phyloP scores from a whole-genome alignment of 176 grass and related monocot species.

The Hordeum marinum region DNA sequence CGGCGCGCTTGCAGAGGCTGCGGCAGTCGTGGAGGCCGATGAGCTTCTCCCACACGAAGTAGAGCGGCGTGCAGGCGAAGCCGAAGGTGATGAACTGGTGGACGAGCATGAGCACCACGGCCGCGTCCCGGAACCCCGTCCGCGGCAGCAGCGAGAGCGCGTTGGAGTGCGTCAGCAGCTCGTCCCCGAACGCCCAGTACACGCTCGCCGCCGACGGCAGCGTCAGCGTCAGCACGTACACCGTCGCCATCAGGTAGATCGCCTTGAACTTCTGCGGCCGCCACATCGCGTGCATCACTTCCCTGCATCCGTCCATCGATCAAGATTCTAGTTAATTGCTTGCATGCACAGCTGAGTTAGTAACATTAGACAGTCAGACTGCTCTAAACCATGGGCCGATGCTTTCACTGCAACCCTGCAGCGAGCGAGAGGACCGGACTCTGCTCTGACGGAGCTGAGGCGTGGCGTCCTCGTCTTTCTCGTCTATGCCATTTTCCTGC shows the following conservation, averaged over 20 bases:
- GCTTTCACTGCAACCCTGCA: neutral
- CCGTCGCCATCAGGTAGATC: constrained; percentile 88
- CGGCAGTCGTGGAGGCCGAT: constrained; percentile 95
- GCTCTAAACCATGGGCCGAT: neutral
- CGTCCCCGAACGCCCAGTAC: constrained; percentile 98
- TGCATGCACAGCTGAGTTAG: neutral
- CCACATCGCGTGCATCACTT: constrained; percentile 99
- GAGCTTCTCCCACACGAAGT: constrained; percentile 99
- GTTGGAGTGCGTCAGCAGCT: constrained; percentile 86
- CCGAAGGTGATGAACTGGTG: constrained; percentile 99
- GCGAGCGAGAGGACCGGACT: neutral
- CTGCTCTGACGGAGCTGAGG: neutral
- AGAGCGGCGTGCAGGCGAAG: constrained; percentile 96
- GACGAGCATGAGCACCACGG: constrained; percentile 88
- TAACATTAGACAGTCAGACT: neutral
- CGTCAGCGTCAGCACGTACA: constrained; percentile 89
- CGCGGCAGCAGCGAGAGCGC: constrained; percentile 78
- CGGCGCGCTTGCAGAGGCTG: constrained; percentile 92
- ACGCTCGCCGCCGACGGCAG: constrained; percentile 89
- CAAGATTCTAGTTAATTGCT: neutral
- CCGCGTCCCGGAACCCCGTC: constrained; percentile 65
- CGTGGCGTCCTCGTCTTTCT: neutral
- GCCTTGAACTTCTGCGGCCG: constrained; percentile 98
- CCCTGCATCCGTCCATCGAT: constrained; percentile 27
- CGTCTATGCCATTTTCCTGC: neutral